Conservation (phyloP, 2,329 filamentous ascomycete genomes). For the Penicillium nordicum region DNA sequence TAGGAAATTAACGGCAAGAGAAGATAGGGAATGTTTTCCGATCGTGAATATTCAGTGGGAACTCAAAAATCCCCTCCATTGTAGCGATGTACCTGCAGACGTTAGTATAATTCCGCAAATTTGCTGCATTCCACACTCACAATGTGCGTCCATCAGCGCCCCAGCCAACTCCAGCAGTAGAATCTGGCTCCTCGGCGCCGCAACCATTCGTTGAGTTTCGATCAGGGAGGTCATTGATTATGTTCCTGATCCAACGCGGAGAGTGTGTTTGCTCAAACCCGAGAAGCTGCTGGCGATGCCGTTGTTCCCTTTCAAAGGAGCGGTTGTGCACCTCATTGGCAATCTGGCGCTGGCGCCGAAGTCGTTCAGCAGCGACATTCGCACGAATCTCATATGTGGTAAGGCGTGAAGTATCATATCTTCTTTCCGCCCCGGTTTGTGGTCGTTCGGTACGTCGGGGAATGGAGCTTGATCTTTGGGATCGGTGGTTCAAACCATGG, state of each 20-base stretch:
- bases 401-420: constrained; percentile 28
- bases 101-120: not conserved
- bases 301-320: constrained; percentile 30
- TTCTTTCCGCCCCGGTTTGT: constrained; percentile 23
- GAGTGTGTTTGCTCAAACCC: constrained; percentile 36
- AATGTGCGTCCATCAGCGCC: constrained; percentile 46
- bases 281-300: constrained; percentile 34
- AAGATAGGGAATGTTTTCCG: constrained; percentile 48
- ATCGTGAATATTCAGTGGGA: constrained; percentile 45
- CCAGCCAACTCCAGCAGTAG: constrained; percentile 49
- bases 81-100: constrained; percentile 46
- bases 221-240: constrained; percentile 36
- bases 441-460: constrained; percentile 32
- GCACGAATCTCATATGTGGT: constrained; percentile 36
- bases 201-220: constrained; percentile 29
- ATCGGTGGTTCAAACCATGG: constrained; percentile 23
- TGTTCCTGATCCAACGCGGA: constrained; percentile 38
- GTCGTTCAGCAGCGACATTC: constrained; percentile 39
- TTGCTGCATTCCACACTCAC: constrained; percentile 37
- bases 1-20: constrained; percentile 37
- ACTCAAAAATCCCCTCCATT: constrained; percentile 48
- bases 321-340: constrained; percentile 35
- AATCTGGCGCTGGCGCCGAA: constrained; percentile 38
- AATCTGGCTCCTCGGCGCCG: constrained; percentile 38
- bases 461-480: constrained; percentile 36